Base-by-base conservation (phyloP, 148 eudicot genomes). In the Bassia scoparia region DNA sequence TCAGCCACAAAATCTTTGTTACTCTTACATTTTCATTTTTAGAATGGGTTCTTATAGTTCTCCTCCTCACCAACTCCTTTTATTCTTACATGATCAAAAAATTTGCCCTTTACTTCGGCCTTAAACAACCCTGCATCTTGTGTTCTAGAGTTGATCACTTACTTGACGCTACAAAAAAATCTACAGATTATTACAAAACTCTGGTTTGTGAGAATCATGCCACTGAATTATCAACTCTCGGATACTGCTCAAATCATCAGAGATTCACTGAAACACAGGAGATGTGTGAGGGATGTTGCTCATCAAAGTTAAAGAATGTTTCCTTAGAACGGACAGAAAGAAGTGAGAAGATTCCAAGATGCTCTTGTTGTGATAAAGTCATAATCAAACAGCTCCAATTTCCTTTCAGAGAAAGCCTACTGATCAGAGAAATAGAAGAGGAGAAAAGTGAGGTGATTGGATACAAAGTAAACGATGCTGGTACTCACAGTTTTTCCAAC, bases 141-240 rank as follows among this genome's bases (percentile, higher is more conserved):
- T 95, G 99, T 62, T 82, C 93, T 34, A 85, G 90, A 44, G 33
- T 95, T 58, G 97, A 95, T 79, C 89, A 86, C 41, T 15, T 88
- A 30, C 35, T 91, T 7, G 85, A 88, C 13, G 77, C 87, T 38
- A 15, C 27, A 10, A 43, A 43, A 43, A 43, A 15, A 23, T 21
- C 61, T 78, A 77, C 34, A 16, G 15, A 52, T 56, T 71, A 76
- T 4, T 84, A 77, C 68, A 91, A 21, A 79, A 83, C 73, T 70
- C 48, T 66, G 5, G 86, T 91, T 11, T 95, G 98, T 79, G 90
- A 95, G 68, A 74, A 63, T 44, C 98, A 91, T 71, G 83, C 85
- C 31, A 58, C 70, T 53, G 91, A 91, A 80, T 54, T 94, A 72
- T 89, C 93, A 11, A 80, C 68, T 18, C 24, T 87, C 86, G 90